Evolutionary conservation across 129 eudicot genomes (phyloP), one percentile per base, ranked within the genome.

Genomic region (Glebionis coronaria): DNA sequence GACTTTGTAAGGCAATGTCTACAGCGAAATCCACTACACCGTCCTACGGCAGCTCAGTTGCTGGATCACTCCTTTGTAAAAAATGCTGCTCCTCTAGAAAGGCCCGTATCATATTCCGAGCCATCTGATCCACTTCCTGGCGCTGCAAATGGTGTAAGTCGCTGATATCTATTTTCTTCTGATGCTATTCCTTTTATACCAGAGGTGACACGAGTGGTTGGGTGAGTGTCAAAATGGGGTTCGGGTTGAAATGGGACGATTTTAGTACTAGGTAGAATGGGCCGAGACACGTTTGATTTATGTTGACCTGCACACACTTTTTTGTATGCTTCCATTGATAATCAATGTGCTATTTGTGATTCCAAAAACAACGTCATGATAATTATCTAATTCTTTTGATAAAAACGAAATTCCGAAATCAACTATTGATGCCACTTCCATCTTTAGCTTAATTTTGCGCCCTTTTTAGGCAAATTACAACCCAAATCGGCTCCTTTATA

Each of bases 31-130:
- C 96, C 96, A 54, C 68, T 46, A 12, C 73, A 72, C 74, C 96
- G 98, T 60, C 95, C 96, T 25, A 75, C 91, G 2, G 98, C 98
- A 12, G 79, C 89, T 70, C 79, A 82, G 57, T 85, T 92, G 54
- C 74, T 92, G 80, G 95, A 92, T 28, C 98, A 92, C 79, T 74
- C 83, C 62, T 92, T 92, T 79, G 96, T 92, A 40, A 88, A 76
- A 78, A 83, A 78, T 65, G 87, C 83, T 12, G 80, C 86, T 42
- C 79, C 91, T 55, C 29, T 84, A 54, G 95, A 86, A 61, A 85
- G 83, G 65, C 87, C 87, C 1, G 20, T 80, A 79, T 58, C 68
- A 23, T 69, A 74, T 68, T 72, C 77, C 20, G 84, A 80, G 65
- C 69, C 87, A 38, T 49, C 95, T 44, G 95, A 84, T 80, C 79